Conservation (phyloP, 2,329 filamentous ascomycete genomes). For the Fusarium sp. region DNA sequence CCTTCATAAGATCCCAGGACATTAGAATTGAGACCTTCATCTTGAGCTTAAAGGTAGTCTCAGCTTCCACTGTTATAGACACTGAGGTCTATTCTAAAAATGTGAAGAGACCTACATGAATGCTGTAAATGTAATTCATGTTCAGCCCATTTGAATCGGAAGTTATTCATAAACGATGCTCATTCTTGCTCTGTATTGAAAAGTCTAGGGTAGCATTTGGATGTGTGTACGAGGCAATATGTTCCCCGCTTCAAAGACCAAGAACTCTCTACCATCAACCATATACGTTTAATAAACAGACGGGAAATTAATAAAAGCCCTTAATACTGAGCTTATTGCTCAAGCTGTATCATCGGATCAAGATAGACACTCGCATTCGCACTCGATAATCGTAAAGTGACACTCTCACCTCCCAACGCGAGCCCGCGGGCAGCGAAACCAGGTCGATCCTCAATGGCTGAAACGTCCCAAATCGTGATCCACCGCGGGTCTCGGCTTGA, state of each 20-base stretch:
- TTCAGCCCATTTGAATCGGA: neutral
- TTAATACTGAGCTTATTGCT: neutral
- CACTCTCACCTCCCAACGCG: neutral
- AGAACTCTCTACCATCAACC: neutral
- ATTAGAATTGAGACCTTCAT: neutral
- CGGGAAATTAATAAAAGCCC: neutral
- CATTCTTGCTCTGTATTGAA: neutral
- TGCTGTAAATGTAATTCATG: rapidly evolving
- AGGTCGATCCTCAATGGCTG: neutral
- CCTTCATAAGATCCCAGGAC: neutral
- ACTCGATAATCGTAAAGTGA: neutral
- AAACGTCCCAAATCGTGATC: neutral
- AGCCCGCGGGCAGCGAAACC: neutral
- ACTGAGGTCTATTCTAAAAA: rapidly evolving
- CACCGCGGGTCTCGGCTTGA: neutral
- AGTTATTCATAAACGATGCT: too few species aligned
- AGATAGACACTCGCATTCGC: neutral
- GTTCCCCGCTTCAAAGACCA: neutral
- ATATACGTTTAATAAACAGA: neutral
- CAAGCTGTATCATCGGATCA: rapidly evolving
- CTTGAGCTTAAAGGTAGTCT: neutral
- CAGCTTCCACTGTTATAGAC: neutral
- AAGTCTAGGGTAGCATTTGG: neutral
- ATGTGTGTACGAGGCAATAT: neutral
- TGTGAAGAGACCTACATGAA: neutral